Evolutionary conservation across 805 yeast genomes (phyloP), one percentile per base, ranked within the genome.

Genomic region (Ogataea minuta): DNA sequence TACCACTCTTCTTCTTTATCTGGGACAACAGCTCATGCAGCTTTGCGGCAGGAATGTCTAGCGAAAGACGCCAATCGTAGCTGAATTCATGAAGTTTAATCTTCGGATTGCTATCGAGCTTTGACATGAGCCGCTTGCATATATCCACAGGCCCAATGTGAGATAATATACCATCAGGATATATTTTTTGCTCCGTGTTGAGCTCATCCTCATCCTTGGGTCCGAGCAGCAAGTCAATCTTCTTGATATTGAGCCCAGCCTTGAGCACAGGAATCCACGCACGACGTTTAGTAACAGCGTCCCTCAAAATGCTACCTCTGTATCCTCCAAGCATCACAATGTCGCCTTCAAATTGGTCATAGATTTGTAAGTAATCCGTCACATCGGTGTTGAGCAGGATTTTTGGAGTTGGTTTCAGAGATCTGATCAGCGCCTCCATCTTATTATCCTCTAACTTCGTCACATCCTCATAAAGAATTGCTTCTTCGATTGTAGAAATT

Each of bases 1-100:
- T 73, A 12, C 74, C 74, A 27, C 54, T 52, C 17, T 61, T 53
- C 9, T 67, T 57, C 31, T 74, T 68, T 19, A 87, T 63, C 5
- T 67, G 54, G 13, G 52, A 46, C 11, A 86, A 58, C 34, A 68
- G 70, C n/a, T 69, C 60, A 23, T 62, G 63, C n/a, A 90, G 64
- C 45, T 78, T 70, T 6, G 63, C 56, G 9, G 84, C 66, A 13
- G 71, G 64, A 4, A 79, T 58, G 28, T 78, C 84, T 2, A 78
- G 70, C 6, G 90, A 78, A 5, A 89, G 61, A 52, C 97, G 73
- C 97, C 97, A 90, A 64, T 90, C 97, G 60, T 89, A 90, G n/a
- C 95, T 95, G 63, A 81, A 90, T 41, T 83, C 81, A 39, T 76
- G 75, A 5, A 86, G 79, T 11, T 63, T 72, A 4, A 83, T 73